Base-by-base conservation (phyloP, 495 filamentous ascomycete genomes). In the Podospora pseudoanserina region DNA sequence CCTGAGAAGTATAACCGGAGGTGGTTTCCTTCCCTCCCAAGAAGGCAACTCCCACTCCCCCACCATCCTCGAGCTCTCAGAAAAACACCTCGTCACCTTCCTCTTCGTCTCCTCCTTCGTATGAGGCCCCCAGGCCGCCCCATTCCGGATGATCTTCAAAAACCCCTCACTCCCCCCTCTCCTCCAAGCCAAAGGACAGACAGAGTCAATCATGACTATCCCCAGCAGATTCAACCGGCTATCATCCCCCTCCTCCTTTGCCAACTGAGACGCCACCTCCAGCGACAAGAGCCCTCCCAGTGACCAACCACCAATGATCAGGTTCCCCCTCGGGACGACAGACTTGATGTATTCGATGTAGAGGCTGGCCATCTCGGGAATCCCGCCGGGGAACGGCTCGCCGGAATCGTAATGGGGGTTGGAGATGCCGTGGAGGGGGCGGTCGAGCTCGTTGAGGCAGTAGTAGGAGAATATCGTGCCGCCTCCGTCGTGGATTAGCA, bases 401-500 rank as follows among this genome's bases (percentile, higher is more conserved):
- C 67, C 71, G n/a, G 71, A 54, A n/a, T 69, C 49, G 68, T 76
- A 80, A 60, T 68, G 66, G 0, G 80, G 80, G 60, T 82, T 81
- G 68, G 67, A 64, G 60, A 82, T 80, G 53, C 75, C 79, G 66
- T 76, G 80, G 2, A 82, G 66, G 18, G 70, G 53, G 0, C 80
- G 77, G 34, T 66, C 65, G 1, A 82, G 72, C 13, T 68, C 26
- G 28, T 70, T 76, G 11, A 82, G 73, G 68, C 71, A 72, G 70
- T 79, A 73, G 72, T 82, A 82, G 39, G 68, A 72, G 61, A 79
- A 79, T 23, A 74, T 74, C 15, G 79, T 81, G 69, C 80, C 80
- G 65, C 80, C 79, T 65, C 79, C 80, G 66, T 82, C 80, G 65
- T 82, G 80, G 56, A 82, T 76, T 20, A 82, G 73, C 18, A 82